These are phyloP conservation scores for Leccinum pellstonianum DNA, from an alignment of 768 basidiomycete genomes.

Conservation along the genomic window DNA sequence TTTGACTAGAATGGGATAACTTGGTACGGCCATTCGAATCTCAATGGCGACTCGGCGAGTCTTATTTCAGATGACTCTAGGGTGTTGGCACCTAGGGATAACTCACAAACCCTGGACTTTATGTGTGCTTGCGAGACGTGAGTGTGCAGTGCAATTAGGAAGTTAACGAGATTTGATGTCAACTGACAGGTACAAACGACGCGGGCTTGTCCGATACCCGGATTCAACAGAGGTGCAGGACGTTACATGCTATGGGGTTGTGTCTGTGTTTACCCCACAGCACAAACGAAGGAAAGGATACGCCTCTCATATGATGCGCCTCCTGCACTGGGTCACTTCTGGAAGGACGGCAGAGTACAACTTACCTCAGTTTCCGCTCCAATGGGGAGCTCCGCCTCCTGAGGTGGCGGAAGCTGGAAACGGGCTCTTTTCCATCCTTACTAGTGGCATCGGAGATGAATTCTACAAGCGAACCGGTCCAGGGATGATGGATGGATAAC, in stretches of 20 bases:
- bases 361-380: conserved; percentile 38
- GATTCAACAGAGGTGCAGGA: conserved; percentile 25
- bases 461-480: conserved; percentile 48
- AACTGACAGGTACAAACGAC: conserved; percentile 35
- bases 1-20: conserved; percentile 45
- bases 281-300: conserved; percentile 53
- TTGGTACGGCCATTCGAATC: conserved; percentile 39
- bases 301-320: conserved; percentile 61
- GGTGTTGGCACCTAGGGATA: conserved; percentile 54
- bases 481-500: conserved; percentile 8
- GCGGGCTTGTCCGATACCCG: conserved; percentile 31
- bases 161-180: not conserved
- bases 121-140: conserved; percentile 64
- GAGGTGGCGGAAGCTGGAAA: conserved; percentile 35
- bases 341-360: conserved; percentile 24
- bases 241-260: conserved; percentile 50
- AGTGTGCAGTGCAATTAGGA: conserved; percentile 20
- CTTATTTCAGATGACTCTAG: conserved; percentile 30
- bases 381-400: conserved; percentile 45
- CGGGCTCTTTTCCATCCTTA: conserved; percentile 48
- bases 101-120: conserved; percentile 53
- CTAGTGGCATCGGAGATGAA: conserved; percentile 49
- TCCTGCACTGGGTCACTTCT: conserved; percentile 57
- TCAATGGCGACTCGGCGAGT: not conserved
- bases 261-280: conserved; percentile 55